phyloP scores from a whole-genome alignment of 2,329 filamentous ascomycete species.

The Aspergillus jensenii region DNA sequence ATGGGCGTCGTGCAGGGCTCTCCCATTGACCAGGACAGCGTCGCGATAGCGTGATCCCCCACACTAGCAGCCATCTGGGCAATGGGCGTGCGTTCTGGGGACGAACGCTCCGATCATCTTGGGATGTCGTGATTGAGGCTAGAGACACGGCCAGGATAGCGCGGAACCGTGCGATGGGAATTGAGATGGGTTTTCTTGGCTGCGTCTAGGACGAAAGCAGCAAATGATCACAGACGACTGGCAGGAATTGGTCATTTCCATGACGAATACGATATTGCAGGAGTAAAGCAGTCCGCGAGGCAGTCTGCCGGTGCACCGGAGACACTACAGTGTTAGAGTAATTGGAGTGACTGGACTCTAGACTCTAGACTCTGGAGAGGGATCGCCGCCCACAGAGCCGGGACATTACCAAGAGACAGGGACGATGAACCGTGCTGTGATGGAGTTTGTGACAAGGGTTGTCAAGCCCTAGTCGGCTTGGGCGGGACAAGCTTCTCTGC shows the following conservation, averaged over 20 bases:
- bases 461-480: neutral
- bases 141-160: neutral
- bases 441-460: neutral
- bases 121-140: neutral
- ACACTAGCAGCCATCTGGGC: neutral
- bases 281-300: neutral
- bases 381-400: neutral
- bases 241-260: neutral
- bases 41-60: neutral
- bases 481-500: neutral
- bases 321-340: too few relatives aligned
- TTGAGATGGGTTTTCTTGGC: neutral
- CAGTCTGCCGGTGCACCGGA: too few relatives aligned
- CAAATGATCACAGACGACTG: neutral
- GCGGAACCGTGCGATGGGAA: neutral
- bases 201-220: neutral
- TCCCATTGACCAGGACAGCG: neutral
- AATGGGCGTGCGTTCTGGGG: neutral
- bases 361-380: too few relatives aligned
- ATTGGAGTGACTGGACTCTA: too few relatives aligned
- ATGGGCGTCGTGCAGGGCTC: neutral
- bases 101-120: neutral
- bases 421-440: neutral
- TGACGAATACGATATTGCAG: neutral
- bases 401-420: neutral